Base-by-base conservation (phyloP, 2,329 filamentous ascomycete genomes). In the Ophiocordyceps polyrhachis-furcata region DNA sequence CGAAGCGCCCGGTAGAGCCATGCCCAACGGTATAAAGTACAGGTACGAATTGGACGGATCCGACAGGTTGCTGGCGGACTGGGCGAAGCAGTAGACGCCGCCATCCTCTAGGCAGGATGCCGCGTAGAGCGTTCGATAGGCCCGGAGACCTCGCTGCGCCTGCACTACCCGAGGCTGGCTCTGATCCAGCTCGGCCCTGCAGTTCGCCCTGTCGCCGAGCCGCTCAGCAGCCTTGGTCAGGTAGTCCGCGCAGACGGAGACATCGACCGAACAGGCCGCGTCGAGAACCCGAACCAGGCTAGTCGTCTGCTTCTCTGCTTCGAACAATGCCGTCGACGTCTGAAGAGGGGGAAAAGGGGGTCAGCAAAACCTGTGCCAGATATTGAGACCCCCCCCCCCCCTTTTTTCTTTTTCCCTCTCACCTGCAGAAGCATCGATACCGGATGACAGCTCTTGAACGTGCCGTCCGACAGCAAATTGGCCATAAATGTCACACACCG, bases 281-380 rank as follows among this genome's bases (percentile, higher is more conserved):
- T 94, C 83, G 44, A 98, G 76, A 19, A 83, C 79, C 49, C 77
- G 75, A 1, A 86, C 84, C 48, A 89, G 82, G 52, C 73, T 71
- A 43, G 83, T 68, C 32, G 81, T 68, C 5, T 83, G 82, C 56
- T 76, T 80, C 49, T 81, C 72, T 17, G 80, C 79, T 46, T 85
- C 68, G 66, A 96, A 96, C 65, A 95, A 94, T 38, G 77, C 76
- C 44, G 71, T 74, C 11, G 89, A 95, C 49, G 83, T 86, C 78
- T 93, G 29, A 1, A 6, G 21, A 23, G 6, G 21, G 21, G 21
- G 21, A 23, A 23, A 23, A 7, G 25, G 25, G 25, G 25, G 25
- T 28, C 25, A 28, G 25, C 25, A 28, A 28, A 28, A 28, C 4
- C 25, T 9, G 25, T 28, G 2, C 25, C 25, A 28, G 25, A 28